Evolutionary conservation across 805 yeast species (phyloP).

Genomic region (Candida ponderosae): DNA sequence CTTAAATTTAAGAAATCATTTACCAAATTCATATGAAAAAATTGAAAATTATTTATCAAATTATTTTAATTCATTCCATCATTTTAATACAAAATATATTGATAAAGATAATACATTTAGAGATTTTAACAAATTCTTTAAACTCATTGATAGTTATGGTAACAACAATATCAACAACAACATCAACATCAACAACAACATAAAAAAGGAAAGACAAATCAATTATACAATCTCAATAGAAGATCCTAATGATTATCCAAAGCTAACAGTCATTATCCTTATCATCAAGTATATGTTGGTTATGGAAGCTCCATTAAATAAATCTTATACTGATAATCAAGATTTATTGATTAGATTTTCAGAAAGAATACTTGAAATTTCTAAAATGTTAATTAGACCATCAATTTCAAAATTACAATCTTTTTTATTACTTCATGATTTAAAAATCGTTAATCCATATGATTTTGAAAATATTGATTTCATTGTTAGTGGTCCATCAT

Average conservation of each 20-base stretch:
- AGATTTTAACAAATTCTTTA: conserved; percentile 13
- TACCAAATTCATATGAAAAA: too few relatives aligned
- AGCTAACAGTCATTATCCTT: conserved; percentile 11
- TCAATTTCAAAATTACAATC: conserved; percentile 16
- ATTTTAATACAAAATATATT: conserved; percentile 10
- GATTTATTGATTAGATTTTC: conserved; percentile 9
- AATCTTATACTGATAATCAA: conserved; percentile 4
- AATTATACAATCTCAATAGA: too few relatives aligned
- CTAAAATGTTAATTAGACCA: conserved; percentile 5
- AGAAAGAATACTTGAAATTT: conserved; percentile 8
- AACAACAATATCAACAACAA: conserved; percentile 5
- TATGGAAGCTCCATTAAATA: conserved; percentile 1
- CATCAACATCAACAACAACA: too few relatives aligned
- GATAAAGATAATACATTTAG: conserved; percentile 5
- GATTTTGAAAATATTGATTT: conserved; percentile 16
- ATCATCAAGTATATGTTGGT: conserved; percentile 6
- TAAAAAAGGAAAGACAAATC: too few relatives aligned
- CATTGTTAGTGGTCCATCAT: conserved; percentile 5
- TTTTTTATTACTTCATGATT: conserved; percentile 7
- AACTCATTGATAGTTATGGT: conserved; percentile 2
- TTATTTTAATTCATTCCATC: conserved; percentile 7
- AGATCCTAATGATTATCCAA: conserved; percentile 15
- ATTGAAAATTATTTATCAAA: conserved; percentile 12
- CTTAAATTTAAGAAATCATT: conserved; percentile 4
- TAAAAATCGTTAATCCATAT: conserved; percentile 10